Evolutionary conservation across 1,284 basidiomycete species (phyloP).

Genomic region (Ganoderma multipileum): DNA sequence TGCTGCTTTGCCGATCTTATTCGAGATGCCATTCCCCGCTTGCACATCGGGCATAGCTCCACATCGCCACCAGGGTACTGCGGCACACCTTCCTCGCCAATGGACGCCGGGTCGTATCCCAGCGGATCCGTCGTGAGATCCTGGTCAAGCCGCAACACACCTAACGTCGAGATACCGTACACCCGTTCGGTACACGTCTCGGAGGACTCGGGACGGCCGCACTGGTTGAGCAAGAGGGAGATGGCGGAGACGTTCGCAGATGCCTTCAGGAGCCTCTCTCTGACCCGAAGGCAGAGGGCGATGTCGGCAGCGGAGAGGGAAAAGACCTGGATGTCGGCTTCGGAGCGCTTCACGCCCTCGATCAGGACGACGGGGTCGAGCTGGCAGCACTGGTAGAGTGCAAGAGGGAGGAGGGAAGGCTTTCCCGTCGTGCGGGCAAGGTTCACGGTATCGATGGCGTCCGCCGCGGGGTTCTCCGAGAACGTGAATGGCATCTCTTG

Average conservation of each 20-base stretch:
- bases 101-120: neutral
- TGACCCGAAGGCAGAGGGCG: neutral
- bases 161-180: neutral
- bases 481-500: neutral
- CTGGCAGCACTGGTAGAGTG: constrained; percentile 1
- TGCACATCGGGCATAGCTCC: neutral
- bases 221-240: neutral
- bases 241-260: neutral
- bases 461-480: neutral
- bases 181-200: neutral
- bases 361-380: neutral
- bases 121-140: neutral
- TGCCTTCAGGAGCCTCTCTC: neutral
- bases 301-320: neutral
- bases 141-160: neutral
- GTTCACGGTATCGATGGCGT: neutral
- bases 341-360: neutral
- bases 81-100: neutral
- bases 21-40: neutral
- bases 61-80: neutral
- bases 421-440: neutral
- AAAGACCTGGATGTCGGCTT: neutral
- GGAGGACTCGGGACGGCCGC: neutral
- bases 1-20: neutral
- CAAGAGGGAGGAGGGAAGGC: neutral